Base-by-base conservation (phyloP, 306 rosid genomes). In the Medicago arabica region DNA sequence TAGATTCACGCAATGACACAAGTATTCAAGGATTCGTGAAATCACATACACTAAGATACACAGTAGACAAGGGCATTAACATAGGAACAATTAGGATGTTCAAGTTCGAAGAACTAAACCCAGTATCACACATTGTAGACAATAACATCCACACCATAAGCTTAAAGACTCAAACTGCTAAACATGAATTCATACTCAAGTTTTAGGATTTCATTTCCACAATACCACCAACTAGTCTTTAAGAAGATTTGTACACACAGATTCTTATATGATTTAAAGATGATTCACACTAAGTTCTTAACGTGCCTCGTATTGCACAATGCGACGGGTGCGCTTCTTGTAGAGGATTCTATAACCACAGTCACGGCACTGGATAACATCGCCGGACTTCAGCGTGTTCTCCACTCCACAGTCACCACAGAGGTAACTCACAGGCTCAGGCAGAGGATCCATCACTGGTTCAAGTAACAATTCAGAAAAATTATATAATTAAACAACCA, bases 281-380 rank as follows among this genome's bases (percentile, higher is more conserved):
- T 6, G 21, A 53, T 54, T 17, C 13, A 53, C 10, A 1, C 0
- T 3, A 5, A 18, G 5, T 3, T 3, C 19, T 43, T 67, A 43
- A 43, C 55, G 72, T 0, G 72, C 72, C 12, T 67, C 72, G 1
- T 67, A 67, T 14, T 67, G 72, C 1, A 43, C 72, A 67, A 67
- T 43, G 12, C 55, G 72, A 0, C 98, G 96, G 49, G 98, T 95
- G 78, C 97, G 98, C 87, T 95, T 95, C 93, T 95, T 92, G 90
- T 95, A 95, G 21, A 95, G 88, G 68, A 95, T 95, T 34, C 97
- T 88, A 72, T 95, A 95, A 59, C 97, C 98, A 43, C 98, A 95
- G 76, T 95, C 98, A 0, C 98, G 93, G 74, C 97, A 95, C 86
- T 92, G 97, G 34, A 92, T 95, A 55, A 92, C 98, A 15, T 95